Percentiles rank a stretch among this genome's conserved stretches.
Evolutionary conservation across 257 asterid genomes (phyloP).

Genomic region (Capsicum rhomboideum): DNA sequence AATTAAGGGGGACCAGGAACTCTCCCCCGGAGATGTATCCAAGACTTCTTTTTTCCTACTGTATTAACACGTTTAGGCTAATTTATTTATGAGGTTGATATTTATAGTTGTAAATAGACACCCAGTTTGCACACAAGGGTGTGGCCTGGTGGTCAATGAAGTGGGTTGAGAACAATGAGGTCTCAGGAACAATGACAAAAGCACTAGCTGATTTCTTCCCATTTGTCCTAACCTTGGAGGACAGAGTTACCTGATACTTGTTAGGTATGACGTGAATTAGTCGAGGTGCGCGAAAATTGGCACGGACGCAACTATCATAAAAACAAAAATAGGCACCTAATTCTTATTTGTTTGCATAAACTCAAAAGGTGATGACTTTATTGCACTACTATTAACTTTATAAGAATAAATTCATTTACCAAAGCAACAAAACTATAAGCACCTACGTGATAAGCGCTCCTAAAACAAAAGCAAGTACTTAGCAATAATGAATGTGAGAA

Average conservation of each 20-base stretch:
- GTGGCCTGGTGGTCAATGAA: no score
- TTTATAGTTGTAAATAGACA: background rate
- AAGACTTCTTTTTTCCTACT: background rate
- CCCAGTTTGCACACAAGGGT: background rate
- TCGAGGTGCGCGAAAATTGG: no score
- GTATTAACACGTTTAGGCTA: background rate
- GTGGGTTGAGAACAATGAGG: no score
- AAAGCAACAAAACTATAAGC: background rate
- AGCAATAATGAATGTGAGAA: background rate
- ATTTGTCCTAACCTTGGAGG: no score
- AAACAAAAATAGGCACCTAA: background rate
- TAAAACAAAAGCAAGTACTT: background rate
- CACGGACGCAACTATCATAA: no score
- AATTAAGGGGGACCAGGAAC: background rate
- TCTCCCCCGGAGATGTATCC: background rate
- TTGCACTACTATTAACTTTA: background rate
- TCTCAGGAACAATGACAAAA: no score
- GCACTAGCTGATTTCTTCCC: no score
- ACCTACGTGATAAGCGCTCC: background rate
- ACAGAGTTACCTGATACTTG: no score
- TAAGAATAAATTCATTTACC: background rate
- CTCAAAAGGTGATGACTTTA: background rate
- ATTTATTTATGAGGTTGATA: background rate
- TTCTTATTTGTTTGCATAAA: background rate
- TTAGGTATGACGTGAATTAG: no score